These are phyloP conservation scores for Spathaspora boniae DNA, from an alignment of 805 yeast genomes.

Conservation along the genomic window DNA sequence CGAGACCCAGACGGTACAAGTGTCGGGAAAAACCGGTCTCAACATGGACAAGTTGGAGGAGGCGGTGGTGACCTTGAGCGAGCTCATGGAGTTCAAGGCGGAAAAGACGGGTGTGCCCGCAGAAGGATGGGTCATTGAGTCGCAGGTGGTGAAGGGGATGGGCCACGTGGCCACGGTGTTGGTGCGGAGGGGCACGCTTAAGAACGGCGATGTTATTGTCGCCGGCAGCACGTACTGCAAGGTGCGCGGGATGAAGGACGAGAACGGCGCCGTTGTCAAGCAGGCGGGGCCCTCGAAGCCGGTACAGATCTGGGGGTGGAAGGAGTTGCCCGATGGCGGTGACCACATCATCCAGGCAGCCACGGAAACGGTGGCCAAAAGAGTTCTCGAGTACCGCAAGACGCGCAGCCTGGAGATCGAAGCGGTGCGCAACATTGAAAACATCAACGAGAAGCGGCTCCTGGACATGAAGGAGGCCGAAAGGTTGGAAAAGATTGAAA, in stretches of 20 bases:
- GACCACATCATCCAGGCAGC: constrained; percentile 76
- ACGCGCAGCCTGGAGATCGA: constrained; percentile 49
- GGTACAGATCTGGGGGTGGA: constrained; percentile 93
- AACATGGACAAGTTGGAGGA: constrained; percentile 91
- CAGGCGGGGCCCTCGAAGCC: constrained; percentile 85
- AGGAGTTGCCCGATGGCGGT: constrained; percentile 87
- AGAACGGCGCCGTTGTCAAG: constrained; percentile 58
- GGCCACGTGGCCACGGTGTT: constrained; percentile 86
- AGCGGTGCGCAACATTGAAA: constrained; percentile 63
- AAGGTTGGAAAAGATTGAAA: constrained; percentile 51
- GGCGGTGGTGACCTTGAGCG: constrained; percentile 80
- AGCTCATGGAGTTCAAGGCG: constrained; percentile 74
- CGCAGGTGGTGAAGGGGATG: constrained; percentile 73
- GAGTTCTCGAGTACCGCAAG: constrained; percentile 63
- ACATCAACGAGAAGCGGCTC: constrained; percentile 64
- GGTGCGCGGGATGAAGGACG: constrained; percentile 75
- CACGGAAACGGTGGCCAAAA: constrained; percentile 70
- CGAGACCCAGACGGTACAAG: constrained; percentile 83
- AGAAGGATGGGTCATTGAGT: constrained; percentile 91
- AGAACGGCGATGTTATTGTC: constrained; percentile 68
- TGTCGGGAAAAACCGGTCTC: constrained; percentile 84
- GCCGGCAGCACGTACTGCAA: constrained; percentile 88
- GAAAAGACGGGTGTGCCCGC: constrained; percentile 45
- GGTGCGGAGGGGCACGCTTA: constrained; percentile 73
- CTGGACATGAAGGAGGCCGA: constrained; percentile 51